Base-by-base conservation (phyloP, 495 filamentous ascomycete genomes). In the Glarea lozoyensis region DNA sequence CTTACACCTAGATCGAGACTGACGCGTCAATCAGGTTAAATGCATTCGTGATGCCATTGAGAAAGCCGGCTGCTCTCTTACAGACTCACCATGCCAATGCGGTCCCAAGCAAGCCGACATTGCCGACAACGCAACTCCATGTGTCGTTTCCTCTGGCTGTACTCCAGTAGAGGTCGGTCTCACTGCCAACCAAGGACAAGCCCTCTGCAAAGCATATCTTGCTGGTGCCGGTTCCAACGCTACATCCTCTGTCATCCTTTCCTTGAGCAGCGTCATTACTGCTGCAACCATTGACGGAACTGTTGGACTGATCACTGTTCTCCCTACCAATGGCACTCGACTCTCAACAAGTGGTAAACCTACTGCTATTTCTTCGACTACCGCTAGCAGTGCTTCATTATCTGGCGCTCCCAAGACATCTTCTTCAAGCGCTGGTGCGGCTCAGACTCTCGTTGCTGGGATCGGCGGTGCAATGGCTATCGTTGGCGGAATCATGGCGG, bases 21-120 rank as follows among this genome's bases (percentile, higher is more conserved):
- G n/a, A n/a, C n/a, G n/a, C n/a, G n/a, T n/a, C n/a, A n/a, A n/a
- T n/a, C n/a, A n/a, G n/a, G 30, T 48, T 16, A 42, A 49, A 22
- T 60, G 58, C 41, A 40, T 60, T 30, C 31, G 35, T 6, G 54
- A 53, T 15, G 58, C 55, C 45, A 55, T 60, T 51, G 31, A 43
- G 1, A 49, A 41, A 10, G 30, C 31, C 16, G 47, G 43, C 10
- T 54, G 47, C 22, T 27, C 23, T 12, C 6, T 38, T 10, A 32
- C 38, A 4, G 52, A 54, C 21, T 33, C 40, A 23, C 35, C 25
- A 12, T 54, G 52, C 43, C 43, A 46, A 29, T 54, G 51, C 29
- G 45, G 45, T 16, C 12, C 46, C 4, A 27, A 1, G 6, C 43
- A 41, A 10, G 17, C 10, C 4, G 32, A 37, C 2, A 50, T 50